Conservation (phyloP, 257 asterid species). For the Solanum okadae region DNA sequence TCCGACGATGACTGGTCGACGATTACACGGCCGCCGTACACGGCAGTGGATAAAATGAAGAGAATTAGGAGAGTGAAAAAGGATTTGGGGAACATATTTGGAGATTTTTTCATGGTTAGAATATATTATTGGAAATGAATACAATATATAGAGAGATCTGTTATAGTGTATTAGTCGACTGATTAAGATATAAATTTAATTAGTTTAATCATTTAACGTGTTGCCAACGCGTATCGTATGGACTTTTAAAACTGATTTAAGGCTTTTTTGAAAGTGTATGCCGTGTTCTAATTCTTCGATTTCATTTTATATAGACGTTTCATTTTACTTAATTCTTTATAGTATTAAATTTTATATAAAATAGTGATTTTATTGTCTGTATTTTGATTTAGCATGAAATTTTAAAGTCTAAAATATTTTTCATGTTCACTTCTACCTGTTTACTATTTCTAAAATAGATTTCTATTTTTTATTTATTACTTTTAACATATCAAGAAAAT, state of each 20-base stretch:
- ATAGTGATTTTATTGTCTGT: no score
- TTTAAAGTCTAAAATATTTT: no score
- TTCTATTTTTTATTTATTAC: no score
- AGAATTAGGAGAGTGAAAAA: constrained; percentile 11
- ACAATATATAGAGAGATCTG: background rate
- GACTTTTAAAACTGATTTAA: background rate
- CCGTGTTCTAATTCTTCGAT: no score
- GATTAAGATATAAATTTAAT: background rate
- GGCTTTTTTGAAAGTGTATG: no score
- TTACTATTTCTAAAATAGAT: no score
- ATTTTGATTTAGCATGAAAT: no score
- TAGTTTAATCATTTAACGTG: background rate
- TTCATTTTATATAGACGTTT: no score
- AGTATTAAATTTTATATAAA: no score
- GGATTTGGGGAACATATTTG: background rate
- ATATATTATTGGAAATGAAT: background rate
- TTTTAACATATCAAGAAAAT: no score
- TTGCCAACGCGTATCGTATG: background rate
- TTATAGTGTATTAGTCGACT: background rate
- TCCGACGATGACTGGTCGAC: constrained; percentile 32
- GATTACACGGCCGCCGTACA: constrained; percentile 38
- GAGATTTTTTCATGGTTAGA: background rate
- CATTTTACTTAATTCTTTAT: no score
- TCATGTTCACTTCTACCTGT: no score
- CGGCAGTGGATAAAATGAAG: constrained; percentile 31